phyloP scores from a whole-genome alignment of 768 basidiomycete species.

The Termitomyces sp. region DNA sequence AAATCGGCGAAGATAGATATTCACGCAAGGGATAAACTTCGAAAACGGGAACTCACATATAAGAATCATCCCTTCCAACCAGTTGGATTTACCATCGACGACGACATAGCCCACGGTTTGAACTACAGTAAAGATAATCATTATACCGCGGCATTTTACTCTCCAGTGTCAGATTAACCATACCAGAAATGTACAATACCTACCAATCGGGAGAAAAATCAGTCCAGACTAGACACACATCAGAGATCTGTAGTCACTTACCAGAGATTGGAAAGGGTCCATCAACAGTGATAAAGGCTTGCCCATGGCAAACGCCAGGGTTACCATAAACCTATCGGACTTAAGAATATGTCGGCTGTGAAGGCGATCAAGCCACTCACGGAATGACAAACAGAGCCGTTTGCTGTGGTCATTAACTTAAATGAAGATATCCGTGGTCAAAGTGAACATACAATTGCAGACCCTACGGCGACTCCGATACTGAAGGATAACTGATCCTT shows the following conservation, averaged over 20 bases:
- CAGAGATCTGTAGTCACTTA: slow-evolving; percentile 24
- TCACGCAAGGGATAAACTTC: too few relatives aligned
- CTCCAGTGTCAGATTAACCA: neutral
- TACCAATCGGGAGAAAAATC: slow-evolving; percentile 32
- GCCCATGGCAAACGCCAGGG: slow-evolving; percentile 74
- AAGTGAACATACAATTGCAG: slow-evolving; percentile 57
- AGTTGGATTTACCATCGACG: slow-evolving; percentile 78
- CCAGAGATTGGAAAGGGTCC: slow-evolving; percentile 84
- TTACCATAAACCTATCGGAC: slow-evolving; percentile 59
- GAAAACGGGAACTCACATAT: slow-evolving; percentile 10
- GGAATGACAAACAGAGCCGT: slow-evolving; percentile 83
- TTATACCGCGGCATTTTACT: neutral
- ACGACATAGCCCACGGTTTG: slow-evolving; percentile 81
- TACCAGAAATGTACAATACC: slow-evolving; percentile 22
- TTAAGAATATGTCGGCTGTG: neutral
- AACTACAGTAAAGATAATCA: slow-evolving; percentile 31
- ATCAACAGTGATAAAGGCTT: slow-evolving; percentile 81
- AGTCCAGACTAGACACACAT: neutral
- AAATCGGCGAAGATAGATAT: neutral
- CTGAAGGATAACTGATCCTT: slow-evolving; percentile 87
- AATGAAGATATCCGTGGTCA: neutral
- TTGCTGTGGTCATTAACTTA: slow-evolving; percentile 42
- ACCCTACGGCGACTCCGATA: slow-evolving; percentile 86
- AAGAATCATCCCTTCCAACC: slow-evolving; percentile 60
- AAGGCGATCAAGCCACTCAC: slow-evolving; percentile 30